Evolutionary conservation across 108 stramenopile species (phyloP), one percentile per base, ranked within the genome.

Genomic region (Skeletonema costatum): DNA sequence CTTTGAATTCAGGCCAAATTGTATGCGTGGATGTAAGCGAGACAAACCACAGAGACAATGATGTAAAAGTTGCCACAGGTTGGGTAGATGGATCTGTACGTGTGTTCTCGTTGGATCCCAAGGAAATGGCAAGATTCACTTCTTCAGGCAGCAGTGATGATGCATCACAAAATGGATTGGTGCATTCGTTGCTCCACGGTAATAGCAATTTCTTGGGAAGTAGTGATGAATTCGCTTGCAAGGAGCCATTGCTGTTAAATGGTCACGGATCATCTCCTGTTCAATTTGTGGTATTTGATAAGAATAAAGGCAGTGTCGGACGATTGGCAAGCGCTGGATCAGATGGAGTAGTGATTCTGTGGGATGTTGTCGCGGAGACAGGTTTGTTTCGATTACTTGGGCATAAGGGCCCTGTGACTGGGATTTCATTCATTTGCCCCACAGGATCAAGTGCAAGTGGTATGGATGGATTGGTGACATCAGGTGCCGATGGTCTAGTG

Each of bases 351-450:
- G 86, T 98, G 25, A 87, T 98, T 32, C 39, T 99, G 9, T 99
- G 98, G 98, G 99, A 99, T 82, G 69, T 93, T 21, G 86, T 98
- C 25, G 91, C 97, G 6, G 97, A 98, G 88, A 85, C 92, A 2
- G 99, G 98, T 50, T 73, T 97, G 38, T 98, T 87, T 81, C 86
- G 98, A 14, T 75, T 99, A 14, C 77, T 93, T 61, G 99, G 98
- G 13, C 98, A 98, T 82, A 75, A 84, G 31, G 95, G 96, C 31
- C 95, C 86, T n/a, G 91, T 98, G 33, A 97, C 98, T 4, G 97
- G 92, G 53, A 78, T 98, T 42, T 63, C 68, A 36, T 98, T 98
- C 87, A 66, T 95, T 19, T 44, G 17, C 68, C 77, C 50, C 10
- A 59, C 64, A 17, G 51, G 61, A 14, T 41, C 60, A 4, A 60